Conservation (phyloP, 495 filamentous ascomycete genomes). For the Annulohypoxylon nitens region DNA sequence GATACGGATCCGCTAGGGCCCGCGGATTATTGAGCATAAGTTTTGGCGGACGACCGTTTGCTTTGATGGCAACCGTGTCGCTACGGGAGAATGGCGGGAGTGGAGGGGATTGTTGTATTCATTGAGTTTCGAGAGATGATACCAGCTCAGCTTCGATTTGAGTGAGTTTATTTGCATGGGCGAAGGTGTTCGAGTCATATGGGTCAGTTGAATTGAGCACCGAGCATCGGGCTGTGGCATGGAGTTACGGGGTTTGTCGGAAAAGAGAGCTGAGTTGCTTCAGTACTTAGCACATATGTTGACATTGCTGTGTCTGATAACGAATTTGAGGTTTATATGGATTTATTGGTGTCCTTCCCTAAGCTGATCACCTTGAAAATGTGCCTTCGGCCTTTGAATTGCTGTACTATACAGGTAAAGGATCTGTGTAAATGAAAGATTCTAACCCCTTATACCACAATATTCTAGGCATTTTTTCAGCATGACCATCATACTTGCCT, state of each 20-base stretch:
- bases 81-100: background rate
- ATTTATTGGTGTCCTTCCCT: background rate
- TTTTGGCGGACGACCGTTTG: background rate
- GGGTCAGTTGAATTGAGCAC: background rate
- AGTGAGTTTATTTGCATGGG: slow-evolving; percentile 17
- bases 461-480: background rate
- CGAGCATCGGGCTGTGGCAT: background rate
- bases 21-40: slow-evolving; percentile 26
- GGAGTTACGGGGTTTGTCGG: slow-evolving; percentile 7
- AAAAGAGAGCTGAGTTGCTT: background rate
- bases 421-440: background rate
- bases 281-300: background rate
- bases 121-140: background rate
- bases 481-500: background rate
- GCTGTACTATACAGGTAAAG: background rate
- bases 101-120: background rate
- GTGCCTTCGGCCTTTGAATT: background rate
- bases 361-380: background rate
- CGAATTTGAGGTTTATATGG: background rate
- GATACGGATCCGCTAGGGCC: slow-evolving; percentile 45
- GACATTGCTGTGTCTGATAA: background rate
- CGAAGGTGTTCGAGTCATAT: slow-evolving; percentile 22
- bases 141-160: background rate
- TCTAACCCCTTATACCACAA: background rate
- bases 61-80: background rate